These are phyloP conservation scores for Strigomonas culicis DNA, from an alignment of 208 protist species.

Conservation along the genomic window DNA sequence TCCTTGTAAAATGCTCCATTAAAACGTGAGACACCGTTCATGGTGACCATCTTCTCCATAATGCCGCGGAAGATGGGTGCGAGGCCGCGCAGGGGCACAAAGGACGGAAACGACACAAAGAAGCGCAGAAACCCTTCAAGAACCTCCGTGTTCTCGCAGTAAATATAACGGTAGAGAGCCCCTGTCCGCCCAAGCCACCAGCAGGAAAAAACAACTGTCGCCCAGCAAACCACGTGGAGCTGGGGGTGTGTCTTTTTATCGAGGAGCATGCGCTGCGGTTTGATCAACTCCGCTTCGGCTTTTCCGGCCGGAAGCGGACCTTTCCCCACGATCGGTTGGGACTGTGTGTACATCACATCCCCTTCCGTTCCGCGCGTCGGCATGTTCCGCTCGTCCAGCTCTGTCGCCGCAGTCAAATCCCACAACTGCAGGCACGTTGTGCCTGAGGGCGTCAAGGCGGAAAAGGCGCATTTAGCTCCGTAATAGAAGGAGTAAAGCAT, in stretches of 20 bases:
- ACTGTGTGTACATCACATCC: slow-evolving; percentile 8
- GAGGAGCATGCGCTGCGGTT: slow-evolving; percentile 36
- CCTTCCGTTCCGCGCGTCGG: slow-evolving; percentile 1
- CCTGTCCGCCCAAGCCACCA: slow-evolving; percentile 83
- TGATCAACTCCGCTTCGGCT: background rate
- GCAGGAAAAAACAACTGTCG: slow-evolving; percentile 61
- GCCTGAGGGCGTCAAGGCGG: slow-evolving; percentile 48
- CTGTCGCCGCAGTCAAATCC: slow-evolving; percentile 64
- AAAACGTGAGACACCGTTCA: slow-evolving; percentile 57
- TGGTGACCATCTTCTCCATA: slow-evolving; percentile 48
- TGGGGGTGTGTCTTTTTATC: slow-evolving; percentile 63
- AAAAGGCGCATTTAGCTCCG: slow-evolving; percentile 56
- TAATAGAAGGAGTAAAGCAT: slow-evolving; percentile 64
- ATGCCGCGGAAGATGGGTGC: slow-evolving; percentile 36
- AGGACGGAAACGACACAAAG: slow-evolving; percentile 52
- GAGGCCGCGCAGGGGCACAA: slow-evolving; percentile 40
- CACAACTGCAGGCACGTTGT: slow-evolving; percentile 60
- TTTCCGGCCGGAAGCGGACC: background rate
- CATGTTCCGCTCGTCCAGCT: slow-evolving; percentile 30
- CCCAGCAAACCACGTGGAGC: slow-evolving; percentile 65
- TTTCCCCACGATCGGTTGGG: background rate
- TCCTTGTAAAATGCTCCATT: slow-evolving; percentile 74
- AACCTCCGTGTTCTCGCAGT: slow-evolving; percentile 45
- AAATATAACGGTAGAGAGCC: slow-evolving; percentile 75
- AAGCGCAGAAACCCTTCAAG: slow-evolving; percentile 73